Conservation (phyloP, 2,329 filamentous ascomycete species). For the Cordyceps farinosa region DNA sequence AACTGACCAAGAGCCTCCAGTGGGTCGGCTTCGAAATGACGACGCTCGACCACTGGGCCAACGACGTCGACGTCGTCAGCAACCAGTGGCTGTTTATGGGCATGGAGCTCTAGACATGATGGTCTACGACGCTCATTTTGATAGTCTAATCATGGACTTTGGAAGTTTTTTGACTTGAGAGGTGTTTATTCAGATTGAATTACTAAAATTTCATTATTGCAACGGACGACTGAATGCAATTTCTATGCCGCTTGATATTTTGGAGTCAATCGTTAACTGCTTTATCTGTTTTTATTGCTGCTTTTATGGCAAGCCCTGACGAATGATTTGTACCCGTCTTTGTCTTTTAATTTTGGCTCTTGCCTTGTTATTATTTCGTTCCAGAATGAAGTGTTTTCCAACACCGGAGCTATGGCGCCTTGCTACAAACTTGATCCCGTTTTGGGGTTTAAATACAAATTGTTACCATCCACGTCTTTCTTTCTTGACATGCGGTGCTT, state of each 20-base stretch:
- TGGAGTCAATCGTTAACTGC: background rate
- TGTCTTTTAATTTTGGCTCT: background rate
- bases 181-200: slow-evolving; percentile 13
- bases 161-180: background rate
- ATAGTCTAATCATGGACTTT: background rate
- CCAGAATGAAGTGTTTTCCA: background rate
- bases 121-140: background rate
- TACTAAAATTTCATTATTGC: slow-evolving; percentile 21
- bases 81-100: slow-evolving; percentile 80
- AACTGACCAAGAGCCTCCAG: slow-evolving; percentile 75
- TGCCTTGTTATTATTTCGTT: background rate
- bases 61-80: slow-evolving; percentile 64
- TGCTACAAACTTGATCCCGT: too few relatives aligned
- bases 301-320: background rate
- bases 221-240: slow-evolving; percentile 6
- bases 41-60: slow-evolving; percentile 73
- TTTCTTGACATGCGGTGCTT: too few relatives aligned
- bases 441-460: too few relatives aligned
- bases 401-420: background rate
- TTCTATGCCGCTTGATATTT: background rate
- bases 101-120: slow-evolving; percentile 68
- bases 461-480: too few relatives aligned
- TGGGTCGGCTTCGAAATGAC: slow-evolving; percentile 90
- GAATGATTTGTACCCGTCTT: background rate
- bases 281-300: slow-evolving; percentile 15